These are phyloP conservation scores for Dothiorella sarmentorum DNA, from an alignment of 2,329 filamentous ascomycete genomes.

Conservation along the genomic window DNA sequence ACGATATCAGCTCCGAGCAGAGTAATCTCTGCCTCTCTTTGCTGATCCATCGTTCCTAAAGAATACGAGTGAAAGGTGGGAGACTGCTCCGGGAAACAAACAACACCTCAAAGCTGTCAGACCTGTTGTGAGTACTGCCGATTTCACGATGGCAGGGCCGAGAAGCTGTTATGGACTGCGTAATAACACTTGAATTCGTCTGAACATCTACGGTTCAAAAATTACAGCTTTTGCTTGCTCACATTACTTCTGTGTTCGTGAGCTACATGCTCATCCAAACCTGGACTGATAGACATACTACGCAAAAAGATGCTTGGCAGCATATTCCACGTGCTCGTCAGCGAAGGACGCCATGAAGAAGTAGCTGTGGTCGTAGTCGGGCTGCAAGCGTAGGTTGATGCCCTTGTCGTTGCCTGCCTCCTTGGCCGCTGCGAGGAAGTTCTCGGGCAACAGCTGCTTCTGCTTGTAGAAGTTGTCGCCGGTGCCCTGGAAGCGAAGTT, in stretches of 20 bases:
- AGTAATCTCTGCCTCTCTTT: too few relatives aligned
- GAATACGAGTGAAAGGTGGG: too few relatives aligned
- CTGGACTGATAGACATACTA: slow-evolving; percentile 39
- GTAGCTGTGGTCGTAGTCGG: slow-evolving; percentile 95
- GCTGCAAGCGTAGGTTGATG: slow-evolving; percentile 77
- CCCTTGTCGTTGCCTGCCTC: slow-evolving; percentile 67
- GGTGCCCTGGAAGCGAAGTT: slow-evolving; percentile 64
- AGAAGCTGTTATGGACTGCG: background rate
- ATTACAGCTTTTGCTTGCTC: slow-evolving; percentile 11
- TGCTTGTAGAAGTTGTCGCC: slow-evolving; percentile 97
- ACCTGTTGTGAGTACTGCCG: too few relatives aligned
- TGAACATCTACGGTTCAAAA: background rate
- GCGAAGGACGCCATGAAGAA: slow-evolving; percentile 92
- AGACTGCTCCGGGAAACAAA: too few relatives aligned
- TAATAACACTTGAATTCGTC: background rate
- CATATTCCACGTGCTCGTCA: slow-evolving; percentile 86
- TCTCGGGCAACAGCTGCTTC: slow-evolving; percentile 88
- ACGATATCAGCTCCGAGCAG: too few relatives aligned
- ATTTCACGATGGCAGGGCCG: too few relatives aligned
- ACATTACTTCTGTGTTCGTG: slow-evolving; percentile 11
- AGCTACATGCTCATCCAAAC: background rate
- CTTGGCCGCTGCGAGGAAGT: slow-evolving; percentile 76
- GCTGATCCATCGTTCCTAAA: too few relatives aligned
- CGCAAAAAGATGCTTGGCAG: slow-evolving; percentile 74
- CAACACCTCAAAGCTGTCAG: too few relatives aligned